Evolutionary conservation across 2,329 filamentous ascomycete species (phyloP).

Genomic region (Microsporum audouinii): DNA sequence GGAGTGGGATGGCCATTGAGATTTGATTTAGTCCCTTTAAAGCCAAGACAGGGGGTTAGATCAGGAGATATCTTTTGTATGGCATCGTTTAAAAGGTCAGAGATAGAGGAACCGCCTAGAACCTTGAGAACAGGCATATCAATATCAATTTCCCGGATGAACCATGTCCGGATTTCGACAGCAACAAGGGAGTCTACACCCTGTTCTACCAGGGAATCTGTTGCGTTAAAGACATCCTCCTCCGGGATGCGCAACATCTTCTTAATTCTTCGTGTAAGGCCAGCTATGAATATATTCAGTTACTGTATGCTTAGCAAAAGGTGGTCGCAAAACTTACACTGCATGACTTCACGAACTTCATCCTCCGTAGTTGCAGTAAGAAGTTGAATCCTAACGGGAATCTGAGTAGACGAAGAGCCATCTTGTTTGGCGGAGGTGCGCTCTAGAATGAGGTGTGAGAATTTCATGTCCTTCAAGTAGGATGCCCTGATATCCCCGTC

Average conservation of each 20-base stretch:
- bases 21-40: background rate
- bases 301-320: background rate
- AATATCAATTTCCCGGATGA: constrained; percentile 11
- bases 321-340: background rate
- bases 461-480: background rate
- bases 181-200: constrained; percentile 15
- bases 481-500: background rate
- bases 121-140: constrained; percentile 14
- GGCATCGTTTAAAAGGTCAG: constrained; percentile 8
- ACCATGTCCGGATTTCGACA: constrained; percentile 14
- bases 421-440: background rate
- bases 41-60: background rate
- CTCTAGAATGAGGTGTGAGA: background rate
- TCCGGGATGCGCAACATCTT: constrained; percentile 23
- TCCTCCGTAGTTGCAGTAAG: background rate
- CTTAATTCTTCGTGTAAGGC: constrained; percentile 3
- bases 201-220: constrained; percentile 1
- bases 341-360: background rate
- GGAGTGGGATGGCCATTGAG: background rate
- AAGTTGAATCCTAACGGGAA: background rate
- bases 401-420: constrained; percentile 1
- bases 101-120: constrained; percentile 6
- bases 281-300: constrained; percentile 1
- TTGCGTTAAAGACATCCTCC: constrained; percentile 18
- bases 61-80: background rate